A percentile compares a stretch with the other conserved stretches of the same genome.
Evolutionary conservation across 2,329 filamentous ascomycete species (phyloP).

Genomic region (Penicillium sp.): DNA sequence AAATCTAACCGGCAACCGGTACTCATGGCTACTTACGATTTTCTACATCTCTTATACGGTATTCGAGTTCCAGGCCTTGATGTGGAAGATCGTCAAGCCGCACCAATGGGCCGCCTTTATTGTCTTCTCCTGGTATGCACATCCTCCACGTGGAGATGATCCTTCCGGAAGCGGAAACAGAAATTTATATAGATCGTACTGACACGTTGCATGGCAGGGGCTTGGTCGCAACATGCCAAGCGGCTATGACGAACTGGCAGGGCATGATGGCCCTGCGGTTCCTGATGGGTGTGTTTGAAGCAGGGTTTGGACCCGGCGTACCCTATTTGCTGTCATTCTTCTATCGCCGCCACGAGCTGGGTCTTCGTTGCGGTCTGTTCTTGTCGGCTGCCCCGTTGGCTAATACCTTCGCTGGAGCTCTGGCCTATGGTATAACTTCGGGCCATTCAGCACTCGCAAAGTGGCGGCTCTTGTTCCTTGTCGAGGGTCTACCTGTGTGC

Average conservation of each 20-base stretch:
- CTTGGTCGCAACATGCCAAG: conserved; percentile 52
- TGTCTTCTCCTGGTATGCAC: conserved; percentile 46
- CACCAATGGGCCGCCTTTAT: conserved; percentile 50
- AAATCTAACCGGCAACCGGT: conserved; percentile 50
- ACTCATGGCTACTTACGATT: conserved; percentile 57
- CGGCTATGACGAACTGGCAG: conserved; percentile 49
- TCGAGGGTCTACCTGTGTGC: conserved; percentile 66
- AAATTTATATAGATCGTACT: conserved; percentile 17
- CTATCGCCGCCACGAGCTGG: conserved; percentile 61
- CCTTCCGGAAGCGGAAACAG: conserved; percentile 15
- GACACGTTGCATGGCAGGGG: conserved; percentile 42
- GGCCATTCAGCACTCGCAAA: conserved; percentile 60
- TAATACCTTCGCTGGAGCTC: conserved; percentile 74
- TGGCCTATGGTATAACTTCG: conserved; percentile 67
- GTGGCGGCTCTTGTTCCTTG: conserved; percentile 68
- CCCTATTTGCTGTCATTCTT: conserved; percentile 61
- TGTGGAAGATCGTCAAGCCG: conserved; percentile 51
- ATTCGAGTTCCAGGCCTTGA: conserved; percentile 47
- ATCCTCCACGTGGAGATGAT: conserved; percentile 17
- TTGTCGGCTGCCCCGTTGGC: conserved; percentile 66
- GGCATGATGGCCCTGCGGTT: conserved; percentile 56
- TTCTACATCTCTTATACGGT: conserved; percentile 57
- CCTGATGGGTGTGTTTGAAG: conserved; percentile 53
- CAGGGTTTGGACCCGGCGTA: conserved; percentile 51
- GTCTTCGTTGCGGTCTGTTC: conserved; percentile 61